A percentile compares a stretch with the other conserved stretches of the same genome.
phyloP scores from a whole-genome alignment of 352 stramenopile genomes.

The Phytophthora nicotianae region DNA sequence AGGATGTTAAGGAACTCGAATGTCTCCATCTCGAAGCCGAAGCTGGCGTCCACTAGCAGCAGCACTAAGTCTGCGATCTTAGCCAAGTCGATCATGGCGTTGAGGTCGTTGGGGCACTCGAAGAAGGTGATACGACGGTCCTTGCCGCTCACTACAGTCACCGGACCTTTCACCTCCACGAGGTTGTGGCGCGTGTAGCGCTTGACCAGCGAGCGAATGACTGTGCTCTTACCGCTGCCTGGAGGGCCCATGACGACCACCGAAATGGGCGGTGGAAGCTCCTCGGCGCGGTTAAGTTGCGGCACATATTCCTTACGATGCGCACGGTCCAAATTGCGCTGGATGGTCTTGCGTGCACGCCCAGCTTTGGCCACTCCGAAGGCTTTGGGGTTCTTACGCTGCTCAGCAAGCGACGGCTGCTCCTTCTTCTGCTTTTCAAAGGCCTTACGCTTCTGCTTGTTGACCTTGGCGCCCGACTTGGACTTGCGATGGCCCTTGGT shows the following conservation, averaged over 20 bases:
- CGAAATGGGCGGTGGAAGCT: slow-evolving; percentile 92
- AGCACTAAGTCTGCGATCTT: slow-evolving; percentile 99
- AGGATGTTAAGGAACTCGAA: slow-evolving; percentile 99
- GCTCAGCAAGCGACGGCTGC: slow-evolving; percentile 82
- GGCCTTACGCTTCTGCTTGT: slow-evolving; percentile 95
- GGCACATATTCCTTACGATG: slow-evolving; percentile 98
- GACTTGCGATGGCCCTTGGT: slow-evolving; percentile 84
- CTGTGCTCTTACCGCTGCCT: slow-evolving; percentile 97
- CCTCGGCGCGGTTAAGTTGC: slow-evolving; percentile 81
- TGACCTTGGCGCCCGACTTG: slow-evolving; percentile 91
- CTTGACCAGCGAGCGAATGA: slow-evolving; percentile 98
- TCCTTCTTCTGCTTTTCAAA: slow-evolving; percentile 87
- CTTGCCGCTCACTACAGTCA: slow-evolving; percentile 99
- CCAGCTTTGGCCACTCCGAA: slow-evolving; percentile 97
- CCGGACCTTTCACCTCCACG: slow-evolving; percentile 95
- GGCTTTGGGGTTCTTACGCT: slow-evolving; percentile 96
- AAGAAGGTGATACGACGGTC: slow-evolving; percentile 98
- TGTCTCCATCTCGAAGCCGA: slow-evolving; percentile 99
- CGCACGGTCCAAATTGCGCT: slow-evolving; percentile 97
- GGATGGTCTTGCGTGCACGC: slow-evolving; percentile 94
- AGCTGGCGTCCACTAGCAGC: slow-evolving; percentile 99
- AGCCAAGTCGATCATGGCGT: slow-evolving; percentile 95
- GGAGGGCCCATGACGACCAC: slow-evolving; percentile 98
- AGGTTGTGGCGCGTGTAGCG: slow-evolving; percentile 99
- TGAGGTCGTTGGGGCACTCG: slow-evolving; percentile 97